phyloP scores from a whole-genome alignment of 2,329 filamentous ascomycete genomes.

The Dothideomycetidae sp. region DNA sequence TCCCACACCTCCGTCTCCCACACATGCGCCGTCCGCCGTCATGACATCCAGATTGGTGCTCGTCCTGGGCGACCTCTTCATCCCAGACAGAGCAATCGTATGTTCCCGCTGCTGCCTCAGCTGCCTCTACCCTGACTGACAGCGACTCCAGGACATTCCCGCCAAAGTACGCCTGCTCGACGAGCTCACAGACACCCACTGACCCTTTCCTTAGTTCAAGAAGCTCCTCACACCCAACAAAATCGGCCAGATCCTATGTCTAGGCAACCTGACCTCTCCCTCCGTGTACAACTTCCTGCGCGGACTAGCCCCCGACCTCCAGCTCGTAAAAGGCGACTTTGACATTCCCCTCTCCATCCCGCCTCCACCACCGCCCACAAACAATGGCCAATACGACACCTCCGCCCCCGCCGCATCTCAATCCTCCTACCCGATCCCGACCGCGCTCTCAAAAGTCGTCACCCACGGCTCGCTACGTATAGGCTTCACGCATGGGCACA shows the following conservation, averaged over 20 bases:
- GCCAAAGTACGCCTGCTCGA: slow-evolving; percentile 50
- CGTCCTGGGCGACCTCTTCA: slow-evolving; percentile 85
- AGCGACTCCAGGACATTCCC: slow-evolving; percentile 51
- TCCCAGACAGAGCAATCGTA: slow-evolving; percentile 76
- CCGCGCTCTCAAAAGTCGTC: slow-evolving; percentile 51
- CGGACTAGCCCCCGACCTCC: slow-evolving; percentile 44
- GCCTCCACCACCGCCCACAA: slow-evolving; percentile 13
- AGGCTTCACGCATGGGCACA: slow-evolving; percentile 57
- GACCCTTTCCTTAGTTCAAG: slow-evolving; percentile 28
- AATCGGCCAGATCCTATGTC: slow-evolving; percentile 43
- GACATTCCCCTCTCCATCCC: slow-evolving; percentile 53
- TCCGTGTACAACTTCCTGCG: slow-evolving; percentile 44
- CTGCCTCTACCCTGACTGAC: slow-evolving; percentile 11
- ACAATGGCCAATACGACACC: slow-evolving; percentile 10
- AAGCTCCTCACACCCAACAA: slow-evolving; percentile 45
- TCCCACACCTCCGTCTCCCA: background rate
- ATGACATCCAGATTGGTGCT: slow-evolving; percentile 81
- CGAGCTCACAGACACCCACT: slow-evolving; percentile 8
- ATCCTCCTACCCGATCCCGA: slow-evolving; percentile 20
- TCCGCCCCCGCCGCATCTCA: slow-evolving; percentile 12
- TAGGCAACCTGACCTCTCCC: slow-evolving; percentile 44
- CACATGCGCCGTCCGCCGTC: slow-evolving; percentile 11
- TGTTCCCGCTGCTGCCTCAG: slow-evolving; percentile 17
- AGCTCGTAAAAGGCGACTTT: slow-evolving; percentile 57
- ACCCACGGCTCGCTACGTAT: slow-evolving; percentile 55